Evolutionary conservation across 257 asterid species (phyloP), one percentile per base, ranked within the genome.

Genomic region (Solanum infundibuliforme): DNA sequence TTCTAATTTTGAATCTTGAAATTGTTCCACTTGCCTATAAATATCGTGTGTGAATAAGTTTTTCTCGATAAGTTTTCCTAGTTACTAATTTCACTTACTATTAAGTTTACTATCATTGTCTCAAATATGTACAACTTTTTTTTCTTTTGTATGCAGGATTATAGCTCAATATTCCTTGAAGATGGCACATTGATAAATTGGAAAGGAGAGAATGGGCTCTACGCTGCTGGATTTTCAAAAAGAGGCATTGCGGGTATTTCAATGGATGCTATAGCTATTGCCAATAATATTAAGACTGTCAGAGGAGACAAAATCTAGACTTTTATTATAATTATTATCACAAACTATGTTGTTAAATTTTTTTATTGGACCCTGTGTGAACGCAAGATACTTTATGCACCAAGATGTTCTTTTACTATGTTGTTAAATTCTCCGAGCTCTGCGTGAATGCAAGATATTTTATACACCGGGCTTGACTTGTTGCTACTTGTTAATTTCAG

Each of bases 141-240:
- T 48, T 48, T 2, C 10, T 58, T 58, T 58, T 8, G 23, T 32
- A 72, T 72, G 43, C 82, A 68, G 87, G 82, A 38, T 68, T 14
- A 66, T 68, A 29, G 87, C 20, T 65, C 60, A 13, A 39, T 65
- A 35, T 68, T 39, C 23, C 18, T 20, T 27, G 68, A 72, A 29
- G 69, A 85, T 65, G 87, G 65, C 43, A 85, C 27, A 3, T 66
- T 68, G 82, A 27, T 5, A 38, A 71, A 82, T 82, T 82, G 68
- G 69, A 82, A 82, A 82, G 86, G 86, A 31, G 68, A 85, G 29
- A 85, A 85, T 29, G 87, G 87, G 8, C 77, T 85, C 12, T 85
- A 85, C 32, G 41, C 60, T 41, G 87, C 82, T 68, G 87, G 87
- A 10, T 85, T 66, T 39, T 39, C 87, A 71, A 85, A 68, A 32